phyloP scores from a whole-genome alignment of 1,284 basidiomycete genomes.

The Pseudozyma flocculosa region DNA sequence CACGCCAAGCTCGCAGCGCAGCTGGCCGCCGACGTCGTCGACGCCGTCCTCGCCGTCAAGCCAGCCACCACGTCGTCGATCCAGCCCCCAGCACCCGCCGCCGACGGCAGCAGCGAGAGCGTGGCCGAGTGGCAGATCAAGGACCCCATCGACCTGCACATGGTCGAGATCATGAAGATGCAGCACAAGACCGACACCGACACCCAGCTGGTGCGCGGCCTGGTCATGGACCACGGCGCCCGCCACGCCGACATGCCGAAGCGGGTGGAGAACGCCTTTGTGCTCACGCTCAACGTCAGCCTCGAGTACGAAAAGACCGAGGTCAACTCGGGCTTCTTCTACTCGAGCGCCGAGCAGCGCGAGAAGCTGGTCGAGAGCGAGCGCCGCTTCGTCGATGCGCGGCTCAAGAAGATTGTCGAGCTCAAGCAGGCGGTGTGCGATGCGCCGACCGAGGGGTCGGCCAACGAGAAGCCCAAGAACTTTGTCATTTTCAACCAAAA shows the following conservation, averaged over 20 bases:
- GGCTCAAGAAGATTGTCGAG: constrained; percentile 94
- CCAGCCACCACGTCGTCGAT: constrained; percentile 38
- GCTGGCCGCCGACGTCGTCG: constrained; percentile 88
- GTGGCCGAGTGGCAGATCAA: constrained; percentile 50
- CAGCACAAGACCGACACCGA: constrained; percentile 97
- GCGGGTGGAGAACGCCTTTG: constrained; percentile 92
- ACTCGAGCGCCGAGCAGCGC: constrained; percentile 95
- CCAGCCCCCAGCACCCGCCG: constrained; percentile 36
- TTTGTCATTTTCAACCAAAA: constrained; percentile 99
- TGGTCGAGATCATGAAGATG: constrained; percentile 99
- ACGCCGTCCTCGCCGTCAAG: constrained; percentile 88
- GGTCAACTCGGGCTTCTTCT: constrained; percentile 99
- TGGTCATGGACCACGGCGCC: constrained; percentile 90
- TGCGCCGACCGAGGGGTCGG: constrained; percentile 35
- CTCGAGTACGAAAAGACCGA: constrained; percentile 99
- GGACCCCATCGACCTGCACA: constrained; percentile 91
- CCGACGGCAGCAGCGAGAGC: constrained; percentile 48
- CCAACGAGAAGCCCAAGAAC: constrained; percentile 66
- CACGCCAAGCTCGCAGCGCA: constrained; percentile 79
- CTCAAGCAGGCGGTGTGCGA: constrained; percentile 93
- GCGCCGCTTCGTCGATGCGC: constrained; percentile 87
- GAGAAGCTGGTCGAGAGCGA: constrained; percentile 99
- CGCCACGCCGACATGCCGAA: constrained; percentile 99
- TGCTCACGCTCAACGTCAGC: constrained; percentile 94
- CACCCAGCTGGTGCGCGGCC: constrained; percentile 91